These are phyloP conservation scores for Fragaria vesca DNA, from an alignment of 306 rosid species.

Conservation along the genomic window DNA sequence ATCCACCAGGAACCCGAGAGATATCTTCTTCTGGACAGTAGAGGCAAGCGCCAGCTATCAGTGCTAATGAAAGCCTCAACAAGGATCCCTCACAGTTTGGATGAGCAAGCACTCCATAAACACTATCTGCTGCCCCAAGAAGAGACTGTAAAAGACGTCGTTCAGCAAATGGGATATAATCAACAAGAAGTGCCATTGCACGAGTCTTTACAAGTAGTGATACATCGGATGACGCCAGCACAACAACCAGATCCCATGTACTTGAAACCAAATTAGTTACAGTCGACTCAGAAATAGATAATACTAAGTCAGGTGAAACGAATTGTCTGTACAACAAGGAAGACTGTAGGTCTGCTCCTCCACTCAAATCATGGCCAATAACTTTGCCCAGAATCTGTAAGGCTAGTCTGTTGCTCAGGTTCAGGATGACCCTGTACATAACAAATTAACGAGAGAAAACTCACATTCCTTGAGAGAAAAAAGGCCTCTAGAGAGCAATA, in stretches of 20 bases:
- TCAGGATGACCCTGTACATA: constrained; percentile 75
- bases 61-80: constrained; percentile 74
- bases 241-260: constrained; percentile 83
- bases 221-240: constrained; percentile 68
- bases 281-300: constrained; percentile 45
- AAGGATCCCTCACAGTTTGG: constrained; percentile 63
- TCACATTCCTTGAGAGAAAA: constrained; percentile 53
- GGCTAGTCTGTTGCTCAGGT: constrained; percentile 84
- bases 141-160: constrained; percentile 68
- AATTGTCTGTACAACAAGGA: constrained; percentile 36
- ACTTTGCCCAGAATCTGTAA: constrained; percentile 63
- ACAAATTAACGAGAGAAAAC: constrained; percentile 58
- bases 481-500: constrained; percentile 55
- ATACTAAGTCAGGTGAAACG: constrained; percentile 38
- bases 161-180: constrained; percentile 70
- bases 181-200: constrained; percentile 72
- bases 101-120: constrained; percentile 52
- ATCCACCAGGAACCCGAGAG: constrained; percentile 73
- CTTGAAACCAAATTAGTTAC: constrained; percentile 68
- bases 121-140: constrained; percentile 65
- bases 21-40: constrained; percentile 75
- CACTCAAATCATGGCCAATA: constrained; percentile 38
- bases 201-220: constrained; percentile 57
- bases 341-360: constrained; percentile 37
- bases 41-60: constrained; percentile 77